Conservation (phyloP, 345 rosid genomes). For the Cardamine chenopodiifolia region DNA sequence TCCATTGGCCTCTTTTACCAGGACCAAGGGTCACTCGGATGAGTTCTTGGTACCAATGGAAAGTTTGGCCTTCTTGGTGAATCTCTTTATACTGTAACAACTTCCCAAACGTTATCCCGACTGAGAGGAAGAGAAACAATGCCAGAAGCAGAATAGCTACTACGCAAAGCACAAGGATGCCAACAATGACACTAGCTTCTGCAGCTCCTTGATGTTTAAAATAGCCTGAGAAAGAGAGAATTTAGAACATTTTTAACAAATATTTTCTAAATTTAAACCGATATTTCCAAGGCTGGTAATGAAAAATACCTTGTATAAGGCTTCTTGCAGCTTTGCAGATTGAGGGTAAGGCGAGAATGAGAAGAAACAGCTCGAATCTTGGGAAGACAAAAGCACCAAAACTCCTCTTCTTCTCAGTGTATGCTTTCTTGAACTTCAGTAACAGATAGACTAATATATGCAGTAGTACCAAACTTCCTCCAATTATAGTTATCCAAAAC, state of each 20-base stretch:
- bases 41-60: constrained; percentile 92
- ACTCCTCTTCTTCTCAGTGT: constrained; percentile 46
- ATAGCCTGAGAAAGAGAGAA: constrained; percentile 25
- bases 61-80: constrained; percentile 76
- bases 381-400: constrained; percentile 78
- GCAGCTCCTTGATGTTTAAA: constrained; percentile 53
- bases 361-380: constrained; percentile 79
- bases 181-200: constrained; percentile 52
- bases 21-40: constrained; percentile 87
- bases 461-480: constrained; percentile 65
- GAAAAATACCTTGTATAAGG: constrained; percentile 60
- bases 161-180: constrained; percentile 59
- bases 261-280: background rate
- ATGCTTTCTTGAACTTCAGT: constrained; percentile 55
- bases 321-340: constrained; percentile 68
- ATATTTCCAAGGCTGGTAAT: background rate
- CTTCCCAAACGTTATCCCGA: constrained; percentile 83
- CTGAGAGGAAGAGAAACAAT: constrained; percentile 74
- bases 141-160: constrained; percentile 57
- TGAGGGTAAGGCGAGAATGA: constrained; percentile 76
- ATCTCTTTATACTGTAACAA: constrained; percentile 92
- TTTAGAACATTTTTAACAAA: background rate
- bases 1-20: constrained; percentile 95
- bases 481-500: constrained; percentile 86
- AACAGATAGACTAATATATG: constrained; percentile 58